Evolutionary conservation across 257 asterid species (phyloP), one percentile per base, ranked within the genome.

Genomic region (Rubia yunnanensis): DNA sequence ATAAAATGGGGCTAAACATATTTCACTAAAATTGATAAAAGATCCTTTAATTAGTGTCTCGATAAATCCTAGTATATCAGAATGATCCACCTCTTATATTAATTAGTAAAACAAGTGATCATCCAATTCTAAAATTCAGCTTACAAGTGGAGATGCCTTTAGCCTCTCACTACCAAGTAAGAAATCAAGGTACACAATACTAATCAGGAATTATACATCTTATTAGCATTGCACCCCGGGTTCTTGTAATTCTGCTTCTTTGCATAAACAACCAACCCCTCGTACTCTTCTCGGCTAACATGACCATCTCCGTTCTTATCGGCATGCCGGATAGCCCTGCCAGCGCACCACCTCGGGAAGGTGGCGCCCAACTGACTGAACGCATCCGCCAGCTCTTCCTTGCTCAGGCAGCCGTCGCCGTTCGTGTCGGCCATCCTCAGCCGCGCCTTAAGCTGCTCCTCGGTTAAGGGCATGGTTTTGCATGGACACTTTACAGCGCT

Each of bases 341-440:
- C 1, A 14, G 55, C 67, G 9, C 67, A 35, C 67, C 55, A 63
- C 8, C 7, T 4, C 3, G 67, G 67, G 15, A 63, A 22, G n/a
- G 48, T 7, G 0, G 54, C 53, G 1, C 36, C 67, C 20, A 63
- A 7, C 1, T 14, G 23, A 2, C 67, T 54, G 36, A 63, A 63
- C 20, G 36, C 55, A 6, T 23, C 18, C 15, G 22, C 28, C 1
- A 63, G 67, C 67, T 63, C 67, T 3, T 39, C 67, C 30, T 38
- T 63, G 67, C 67, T 63, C 23, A 63, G 54, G 54, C 55, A 7
- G 54, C 67, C 67, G n/a, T 63, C 67, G 3, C 67, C 24, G 18
- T 63, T 26, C 6, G 1, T 8, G 32, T 63, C 67, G 35, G 13
- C 23, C 13, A 1, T 23, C 31, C 31, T 39, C 23, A 63, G 17